These are phyloP conservation scores for Bromus sterilis DNA, from an alignment of 176 grass and related monocot species.

Conservation along the genomic window DNA sequence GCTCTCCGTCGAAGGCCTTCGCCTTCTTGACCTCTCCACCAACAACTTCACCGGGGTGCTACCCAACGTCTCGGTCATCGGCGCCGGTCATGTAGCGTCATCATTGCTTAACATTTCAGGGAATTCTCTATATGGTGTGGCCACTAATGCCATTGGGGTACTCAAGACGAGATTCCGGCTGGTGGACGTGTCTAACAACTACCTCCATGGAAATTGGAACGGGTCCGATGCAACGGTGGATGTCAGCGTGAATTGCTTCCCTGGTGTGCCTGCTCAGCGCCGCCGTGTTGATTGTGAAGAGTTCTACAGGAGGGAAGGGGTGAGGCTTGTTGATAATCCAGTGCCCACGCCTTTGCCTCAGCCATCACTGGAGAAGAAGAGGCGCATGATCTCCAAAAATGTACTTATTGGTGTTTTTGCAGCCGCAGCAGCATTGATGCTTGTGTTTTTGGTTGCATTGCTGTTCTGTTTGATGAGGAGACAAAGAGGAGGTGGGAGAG, in stretches of 20 bases:
- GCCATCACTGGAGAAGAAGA: slow-evolving; percentile 11
- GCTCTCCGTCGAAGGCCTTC: slow-evolving; percentile 19
- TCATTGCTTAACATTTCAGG: slow-evolving; percentile 55
- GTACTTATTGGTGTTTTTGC: slow-evolving; percentile 46
- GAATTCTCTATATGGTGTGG: slow-evolving; percentile 56
- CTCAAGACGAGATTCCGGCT: slow-evolving; percentile 34
- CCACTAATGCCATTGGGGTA: neutral
- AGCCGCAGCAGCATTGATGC: slow-evolving; percentile 22
- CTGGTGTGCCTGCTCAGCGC: slow-evolving; percentile 41
- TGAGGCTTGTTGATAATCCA: slow-evolving; percentile 15
- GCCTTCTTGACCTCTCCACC: slow-evolving; percentile 55
- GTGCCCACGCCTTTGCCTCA: neutral
- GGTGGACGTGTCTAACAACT: slow-evolving; percentile 77
- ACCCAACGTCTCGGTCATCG: neutral
- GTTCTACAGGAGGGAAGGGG: slow-evolving; percentile 47
- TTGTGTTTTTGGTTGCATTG: slow-evolving; percentile 20
- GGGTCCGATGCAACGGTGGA: slow-evolving; percentile 20
- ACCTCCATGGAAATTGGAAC: slow-evolving; percentile 40
- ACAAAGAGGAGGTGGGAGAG: slow-evolving; percentile 6
- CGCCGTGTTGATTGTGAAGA: slow-evolving; percentile 33
- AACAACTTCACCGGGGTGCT: slow-evolving; percentile 63
- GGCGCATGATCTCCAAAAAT: slow-evolving; percentile 29
- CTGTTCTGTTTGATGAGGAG: slow-evolving; percentile 18
- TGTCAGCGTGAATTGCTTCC: slow-evolving; percentile 60
- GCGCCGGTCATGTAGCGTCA: neutral